Base-by-base conservation (phyloP, 2,329 filamentous ascomycete species). In the Gremmenia infestans region DNA sequence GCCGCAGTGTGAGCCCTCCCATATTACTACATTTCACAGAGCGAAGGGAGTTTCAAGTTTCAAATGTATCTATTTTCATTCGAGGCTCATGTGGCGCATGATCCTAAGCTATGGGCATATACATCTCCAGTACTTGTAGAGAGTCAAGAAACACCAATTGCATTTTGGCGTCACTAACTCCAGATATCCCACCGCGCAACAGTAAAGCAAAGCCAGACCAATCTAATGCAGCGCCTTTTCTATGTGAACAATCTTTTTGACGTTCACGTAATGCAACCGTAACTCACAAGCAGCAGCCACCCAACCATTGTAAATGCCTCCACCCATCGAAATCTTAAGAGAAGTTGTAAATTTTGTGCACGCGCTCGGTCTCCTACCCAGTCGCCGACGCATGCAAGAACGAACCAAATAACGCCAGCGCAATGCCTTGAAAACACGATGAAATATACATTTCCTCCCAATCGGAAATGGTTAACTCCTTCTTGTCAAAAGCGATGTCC, bases 401-500 rank as follows among this genome's bases (percentile, higher is more conserved):
- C 22, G 45, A 56, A 45, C 22, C 42, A 45, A 40, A 47, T 49
- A 57, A 57, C 55, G 55, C 63, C 53, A 55, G 57, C 51, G 60
- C 63, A 59, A 65, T 67, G 62, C 28, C 28, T 32, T 32, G 2
- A 32, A 32, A 32, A 32, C 28, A 32, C 28, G 28, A 32, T 9
- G 28, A 32, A 9, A 9, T 32, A 12, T 32, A 32, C 12, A 9
- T 12, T 32, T 32, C 28, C 8, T 32, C 28, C 9, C 28, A 9
- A 9, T 9, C 28, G 28, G 9, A 9, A 28, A 32, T 32, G 28
- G 9, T 12, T 4, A 32, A 11, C 28, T 32, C 62, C 53, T 52
- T 56, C 54, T 55, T 49, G 43, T 46, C 43, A 17, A 53, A 60
- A 58, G 54, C 48, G 45, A 58, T 56, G 53, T 56, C 60, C 54